Evolutionary conservation across 2,329 filamentous ascomycete genomes (phyloP).

Genomic region (Furcasterigmium furcatum): DNA sequence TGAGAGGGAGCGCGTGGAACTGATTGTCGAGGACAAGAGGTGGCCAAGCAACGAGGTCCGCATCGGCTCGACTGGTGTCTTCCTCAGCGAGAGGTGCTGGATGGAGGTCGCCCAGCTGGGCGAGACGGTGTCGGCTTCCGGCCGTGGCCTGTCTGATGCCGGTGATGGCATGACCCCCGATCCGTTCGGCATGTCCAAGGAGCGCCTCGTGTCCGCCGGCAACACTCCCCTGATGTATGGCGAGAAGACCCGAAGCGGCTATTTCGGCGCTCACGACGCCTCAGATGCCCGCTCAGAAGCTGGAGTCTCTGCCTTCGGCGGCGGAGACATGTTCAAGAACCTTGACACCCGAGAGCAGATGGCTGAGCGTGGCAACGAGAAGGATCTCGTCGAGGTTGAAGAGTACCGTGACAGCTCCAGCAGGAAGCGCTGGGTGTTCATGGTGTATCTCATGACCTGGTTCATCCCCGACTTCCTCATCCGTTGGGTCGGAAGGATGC

Average conservation of each 20-base stretch:
- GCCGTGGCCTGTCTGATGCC: constrained; percentile 51
- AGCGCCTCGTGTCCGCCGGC: constrained; percentile 50
- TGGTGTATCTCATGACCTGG: constrained; percentile 83
- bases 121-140: constrained; percentile 54
- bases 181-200: constrained; percentile 60
- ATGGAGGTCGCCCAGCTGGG: constrained; percentile 78
- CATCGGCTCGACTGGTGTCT: constrained; percentile 88
- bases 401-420: constrained; percentile 72
- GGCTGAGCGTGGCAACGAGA: constrained; percentile 91
- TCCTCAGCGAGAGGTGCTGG: constrained; percentile 95
- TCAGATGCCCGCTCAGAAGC: constrained; percentile 86
- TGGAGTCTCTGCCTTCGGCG: constrained; percentile 84
- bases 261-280: constrained; percentile 74
- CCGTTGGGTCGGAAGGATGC: constrained; percentile 74
- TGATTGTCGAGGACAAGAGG: constrained; percentile 85
- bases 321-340: constrained; percentile 97
- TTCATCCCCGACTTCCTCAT: constrained; percentile 84
- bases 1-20: constrained; percentile 86
- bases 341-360: constrained; percentile 91
- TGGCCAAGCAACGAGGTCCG: constrained; percentile 92
- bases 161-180: constrained; percentile 48
- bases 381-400: constrained; percentile 86
- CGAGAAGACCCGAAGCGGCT: constrained; percentile 74
- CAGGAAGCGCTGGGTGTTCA: constrained; percentile 85
- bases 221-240: constrained; percentile 61